phyloP scores from a whole-genome alignment of 768 basidiomycete genomes.

The Trametes maxima region DNA sequence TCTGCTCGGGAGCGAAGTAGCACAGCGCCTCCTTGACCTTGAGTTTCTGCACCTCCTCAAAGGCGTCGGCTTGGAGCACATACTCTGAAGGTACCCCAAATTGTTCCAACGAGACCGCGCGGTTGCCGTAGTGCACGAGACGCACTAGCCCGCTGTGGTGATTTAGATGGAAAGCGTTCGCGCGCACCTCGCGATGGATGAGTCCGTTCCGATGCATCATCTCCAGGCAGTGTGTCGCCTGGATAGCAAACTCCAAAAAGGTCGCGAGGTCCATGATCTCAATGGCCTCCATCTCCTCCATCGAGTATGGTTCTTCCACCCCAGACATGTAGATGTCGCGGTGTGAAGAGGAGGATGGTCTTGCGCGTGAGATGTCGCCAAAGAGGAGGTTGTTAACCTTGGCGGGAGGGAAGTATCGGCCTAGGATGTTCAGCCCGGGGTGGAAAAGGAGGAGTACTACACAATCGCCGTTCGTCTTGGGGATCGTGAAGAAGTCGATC shows the following conservation, averaged over 20 bases:
- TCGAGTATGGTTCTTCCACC: conserved; percentile 46
- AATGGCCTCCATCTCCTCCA: conserved; percentile 58
- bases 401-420: conserved; percentile 67
- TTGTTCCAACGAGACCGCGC: conserved; percentile 69
- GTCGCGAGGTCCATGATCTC: conserved; percentile 79
- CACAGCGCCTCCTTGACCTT: conserved; percentile 77
- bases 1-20: conserved; percentile 76
- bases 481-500: conserved; percentile 68
- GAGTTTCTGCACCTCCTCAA: conserved; percentile 62
- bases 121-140: conserved; percentile 75
- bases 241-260: conserved; percentile 80
- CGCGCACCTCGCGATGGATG: conserved; percentile 76
- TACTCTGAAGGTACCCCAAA: conserved; percentile 73
- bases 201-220: conserved; percentile 58
- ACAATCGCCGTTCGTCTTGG: conserved; percentile 65
- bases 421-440: conserved; percentile 68
- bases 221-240: conserved; percentile 73
- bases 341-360: conserved; percentile 45
- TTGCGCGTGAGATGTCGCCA: conserved; percentile 50
- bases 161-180: conserved; percentile 76
- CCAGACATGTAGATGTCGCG: conserved; percentile 55
- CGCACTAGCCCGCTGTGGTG: conserved; percentile 69
- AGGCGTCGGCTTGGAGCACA: conserved; percentile 52
- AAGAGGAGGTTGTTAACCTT: conserved; percentile 70
- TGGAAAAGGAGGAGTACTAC: conserved; percentile 72